Conservation (phyloP, 2,329 filamentous ascomycete species). For the Cordyceps cicadae region DNA sequence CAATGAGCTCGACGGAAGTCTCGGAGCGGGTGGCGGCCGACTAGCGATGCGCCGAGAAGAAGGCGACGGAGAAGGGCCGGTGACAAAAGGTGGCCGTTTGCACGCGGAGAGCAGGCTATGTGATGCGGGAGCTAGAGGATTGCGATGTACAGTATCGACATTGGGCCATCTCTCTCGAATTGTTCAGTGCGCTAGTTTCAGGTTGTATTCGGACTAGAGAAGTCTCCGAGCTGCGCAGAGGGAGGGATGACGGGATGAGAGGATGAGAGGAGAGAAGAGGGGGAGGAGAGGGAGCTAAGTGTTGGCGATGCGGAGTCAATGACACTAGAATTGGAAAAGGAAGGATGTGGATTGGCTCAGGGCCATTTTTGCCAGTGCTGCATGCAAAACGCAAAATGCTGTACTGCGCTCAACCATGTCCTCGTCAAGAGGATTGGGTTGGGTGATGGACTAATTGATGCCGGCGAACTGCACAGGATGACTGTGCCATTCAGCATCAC, state of each 20-base stretch:
- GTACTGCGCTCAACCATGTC: no score
- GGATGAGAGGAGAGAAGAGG: no score
- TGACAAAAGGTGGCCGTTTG: not conserved
- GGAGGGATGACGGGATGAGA: no score
- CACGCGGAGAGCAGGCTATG: not conserved
- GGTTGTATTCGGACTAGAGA: not conserved
- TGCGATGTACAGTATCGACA: not conserved
- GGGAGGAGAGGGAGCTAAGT: not conserved
- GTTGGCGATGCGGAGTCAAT: conserved; percentile 2
- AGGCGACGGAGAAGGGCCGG: not conserved
- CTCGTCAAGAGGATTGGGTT: no score
- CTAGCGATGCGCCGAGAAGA: not conserved
- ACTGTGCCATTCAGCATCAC: no score
- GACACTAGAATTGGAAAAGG: conserved; percentile 1
- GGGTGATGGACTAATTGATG: no score
- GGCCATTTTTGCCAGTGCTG: not conserved
- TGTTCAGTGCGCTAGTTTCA: not conserved
- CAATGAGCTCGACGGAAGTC: not conserved
- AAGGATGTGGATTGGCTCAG: not conserved
- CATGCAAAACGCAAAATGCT: not conserved
- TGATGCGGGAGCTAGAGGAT: not conserved
- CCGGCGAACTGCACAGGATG: no score
- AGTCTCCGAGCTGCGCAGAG: not conserved
- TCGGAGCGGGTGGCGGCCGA: not conserved
- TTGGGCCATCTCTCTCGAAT: not conserved